Evolutionary conservation across 306 rosid genomes (phyloP).

Genomic region (Comarum palustre): DNA sequence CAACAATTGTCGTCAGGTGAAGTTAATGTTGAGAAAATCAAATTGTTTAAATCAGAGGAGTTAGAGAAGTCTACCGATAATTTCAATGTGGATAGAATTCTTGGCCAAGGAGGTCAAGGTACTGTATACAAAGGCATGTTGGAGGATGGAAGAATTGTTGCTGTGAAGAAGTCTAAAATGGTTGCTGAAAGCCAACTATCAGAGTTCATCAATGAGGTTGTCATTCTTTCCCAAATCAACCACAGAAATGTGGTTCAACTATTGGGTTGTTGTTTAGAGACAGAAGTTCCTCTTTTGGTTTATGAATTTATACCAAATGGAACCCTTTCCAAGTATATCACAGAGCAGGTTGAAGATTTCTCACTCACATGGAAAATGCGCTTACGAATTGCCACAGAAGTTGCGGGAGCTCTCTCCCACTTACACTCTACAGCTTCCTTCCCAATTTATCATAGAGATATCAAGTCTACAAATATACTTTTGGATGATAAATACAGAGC

Average conservation of each 20-base stretch:
- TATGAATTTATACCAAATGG: conserved; percentile 8
- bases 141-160: conserved; percentile 10
- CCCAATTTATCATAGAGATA: too few relatives aligned
- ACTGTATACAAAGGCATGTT: conserved; percentile 4
- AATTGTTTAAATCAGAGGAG: neutral
- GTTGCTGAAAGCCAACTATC: neutral
- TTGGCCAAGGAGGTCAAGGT: conserved; percentile 25
- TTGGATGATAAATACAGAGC: neutral
- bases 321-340: conserved; percentile 6
- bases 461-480: conserved; percentile 4
- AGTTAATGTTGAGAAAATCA: neutral
- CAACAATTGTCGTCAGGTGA: neutral
- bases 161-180: conserved; percentile 18
- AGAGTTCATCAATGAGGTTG: neutral
- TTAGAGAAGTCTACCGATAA: conserved; percentile 15
- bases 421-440: conserved; percentile 4
- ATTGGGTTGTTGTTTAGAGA: neutral
- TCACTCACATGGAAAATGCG: conserved; percentile 15
- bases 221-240: neutral
- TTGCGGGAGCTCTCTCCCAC: conserved; percentile 21
- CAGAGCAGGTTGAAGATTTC: neutral
- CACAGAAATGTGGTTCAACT: neutral
- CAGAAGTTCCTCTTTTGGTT: conserved; percentile 7
- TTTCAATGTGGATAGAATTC: conserved; percentile 8
- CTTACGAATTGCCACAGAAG: conserved; percentile 11